These are phyloP conservation scores for Huntiella decipiens DNA, from an alignment of 2,329 filamentous ascomycete species.

Conservation along the genomic window DNA sequence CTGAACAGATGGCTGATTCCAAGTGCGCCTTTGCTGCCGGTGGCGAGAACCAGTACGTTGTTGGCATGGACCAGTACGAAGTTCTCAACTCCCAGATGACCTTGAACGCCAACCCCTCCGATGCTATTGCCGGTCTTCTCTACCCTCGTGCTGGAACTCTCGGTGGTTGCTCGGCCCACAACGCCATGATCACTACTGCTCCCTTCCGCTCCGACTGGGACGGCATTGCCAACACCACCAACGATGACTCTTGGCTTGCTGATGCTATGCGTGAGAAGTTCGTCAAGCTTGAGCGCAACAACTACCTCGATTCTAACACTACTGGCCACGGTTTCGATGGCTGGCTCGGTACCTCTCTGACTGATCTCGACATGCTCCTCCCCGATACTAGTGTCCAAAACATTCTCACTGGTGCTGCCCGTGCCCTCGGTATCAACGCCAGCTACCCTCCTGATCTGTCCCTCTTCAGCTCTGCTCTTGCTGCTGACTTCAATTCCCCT, in stretches of 20 bases:
- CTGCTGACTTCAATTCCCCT: slow-evolving; percentile 15
- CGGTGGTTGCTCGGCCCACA: slow-evolving; percentile 20
- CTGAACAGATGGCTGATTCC: slow-evolving; percentile 23
- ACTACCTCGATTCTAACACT: slow-evolving; percentile 21
- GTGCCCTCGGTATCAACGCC: slow-evolving; percentile 15
- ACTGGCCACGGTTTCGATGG: slow-evolving; percentile 25
- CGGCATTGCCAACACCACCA: slow-evolving; percentile 22
- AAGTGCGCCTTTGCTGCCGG: slow-evolving; percentile 20
- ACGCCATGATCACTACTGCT: slow-evolving; percentile 17
- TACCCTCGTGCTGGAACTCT: slow-evolving; percentile 22
- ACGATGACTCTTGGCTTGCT: slow-evolving; percentile 24
- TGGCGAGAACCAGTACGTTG: slow-evolving; percentile 3
- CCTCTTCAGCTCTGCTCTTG: slow-evolving; percentile 15
- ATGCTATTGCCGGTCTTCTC: slow-evolving; percentile 19
- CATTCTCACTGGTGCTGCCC: slow-evolving; percentile 15
- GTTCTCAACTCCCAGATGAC: not conserved
- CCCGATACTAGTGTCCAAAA: slow-evolving; percentile 17
- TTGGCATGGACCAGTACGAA: not conserved
- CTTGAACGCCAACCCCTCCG: slow-evolving; percentile 5
- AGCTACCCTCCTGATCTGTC: slow-evolving; percentile 13
- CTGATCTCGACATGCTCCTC: slow-evolving; percentile 14
- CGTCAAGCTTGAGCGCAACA: slow-evolving; percentile 23
- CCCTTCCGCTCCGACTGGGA: slow-evolving; percentile 21
- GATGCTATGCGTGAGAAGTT: slow-evolving; percentile 25
- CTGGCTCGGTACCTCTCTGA: slow-evolving; percentile 17